phyloP scores from a whole-genome alignment of 257 asterid species.

The Gentiana dahurica region DNA sequence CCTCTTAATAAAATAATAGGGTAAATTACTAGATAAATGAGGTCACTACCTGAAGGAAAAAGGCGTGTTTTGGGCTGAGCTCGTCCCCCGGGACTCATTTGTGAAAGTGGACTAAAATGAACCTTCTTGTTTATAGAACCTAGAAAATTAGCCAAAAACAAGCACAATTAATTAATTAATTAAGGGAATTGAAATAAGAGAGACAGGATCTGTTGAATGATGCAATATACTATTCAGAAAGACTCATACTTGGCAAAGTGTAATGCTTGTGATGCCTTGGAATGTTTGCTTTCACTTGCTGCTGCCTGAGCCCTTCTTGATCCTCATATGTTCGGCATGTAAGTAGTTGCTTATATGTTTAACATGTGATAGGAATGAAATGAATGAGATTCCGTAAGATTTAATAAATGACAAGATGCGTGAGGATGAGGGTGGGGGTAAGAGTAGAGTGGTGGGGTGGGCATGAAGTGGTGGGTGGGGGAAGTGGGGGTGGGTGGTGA shows the following conservation, averaged over 20 bases:
- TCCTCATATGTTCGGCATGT: conserved; percentile 77
- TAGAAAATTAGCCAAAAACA: conserved; percentile 21
- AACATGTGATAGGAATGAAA: too few relatives aligned
- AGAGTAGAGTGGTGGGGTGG: too few relatives aligned
- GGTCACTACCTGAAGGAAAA: conserved; percentile 53
- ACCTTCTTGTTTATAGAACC: conserved; percentile 83
- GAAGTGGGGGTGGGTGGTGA: too few relatives aligned
- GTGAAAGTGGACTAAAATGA: conserved; percentile 61
- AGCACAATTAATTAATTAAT: conserved; percentile 8
- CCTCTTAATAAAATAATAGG: too few relatives aligned
- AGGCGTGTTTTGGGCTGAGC: conserved; percentile 42
- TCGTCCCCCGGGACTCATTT: conserved; percentile 50
- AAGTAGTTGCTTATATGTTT: conserved; percentile 46
- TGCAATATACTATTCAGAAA: conserved; percentile 1
- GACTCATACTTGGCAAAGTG: too few relatives aligned
- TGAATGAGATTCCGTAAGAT: too few relatives aligned
- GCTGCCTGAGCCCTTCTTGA: conserved; percentile 89
- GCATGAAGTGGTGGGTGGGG: too few relatives aligned
- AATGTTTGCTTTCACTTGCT: conserved; percentile 67
- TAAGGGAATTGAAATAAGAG: too few relatives aligned
- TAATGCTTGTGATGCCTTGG: conserved; percentile 99
- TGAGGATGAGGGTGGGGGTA: too few relatives aligned
- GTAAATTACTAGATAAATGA: conserved; percentile 1
- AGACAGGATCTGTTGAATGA: conserved; percentile 6
- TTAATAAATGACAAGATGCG: too few relatives aligned